These are phyloP conservation scores for Quercus bicolor DNA, from an alignment of 306 rosid species.

Conservation along the genomic window DNA sequence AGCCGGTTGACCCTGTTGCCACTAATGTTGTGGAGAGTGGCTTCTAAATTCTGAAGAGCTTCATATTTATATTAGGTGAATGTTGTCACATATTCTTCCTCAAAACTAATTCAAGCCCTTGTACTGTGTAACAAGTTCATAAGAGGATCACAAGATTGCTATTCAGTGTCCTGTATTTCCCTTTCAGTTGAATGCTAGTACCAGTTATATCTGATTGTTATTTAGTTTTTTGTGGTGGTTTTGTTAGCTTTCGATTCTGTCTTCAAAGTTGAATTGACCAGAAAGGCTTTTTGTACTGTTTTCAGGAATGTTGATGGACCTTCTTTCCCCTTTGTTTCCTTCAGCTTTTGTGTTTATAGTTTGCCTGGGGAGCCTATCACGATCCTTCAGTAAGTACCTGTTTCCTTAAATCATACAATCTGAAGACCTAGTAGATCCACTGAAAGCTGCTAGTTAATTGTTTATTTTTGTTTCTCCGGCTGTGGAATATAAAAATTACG, in stretches of 20 bases:
- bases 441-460: slow-evolving; percentile 1
- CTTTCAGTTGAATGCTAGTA: neutral
- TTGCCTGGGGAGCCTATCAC: slow-evolving; percentile 90
- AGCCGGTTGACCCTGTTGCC: neutral
- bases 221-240: neutral
- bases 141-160: neutral
- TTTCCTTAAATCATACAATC: neutral
- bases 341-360: slow-evolving; percentile 81
- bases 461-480: neutral
- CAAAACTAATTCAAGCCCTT: neutral
- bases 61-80: neutral
- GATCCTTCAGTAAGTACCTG: slow-evolving; percentile 92
- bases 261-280: slow-evolving; percentile 18
- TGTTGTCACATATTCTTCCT: neutral
- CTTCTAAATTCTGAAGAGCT: neutral
- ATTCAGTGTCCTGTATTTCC: neutral
- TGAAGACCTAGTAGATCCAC: neutral
- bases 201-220: slow-evolving; percentile 1
- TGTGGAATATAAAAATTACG: neutral
- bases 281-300: slow-evolving; percentile 14
- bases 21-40: neutral
- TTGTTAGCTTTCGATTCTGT: slow-evolving; percentile 6
- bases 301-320: slow-evolving; percentile 99
- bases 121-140: neutral
- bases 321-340: slow-evolving; percentile 85